These are phyloP conservation scores for Collybia mongolica DNA, from an alignment of 768 basidiomycete genomes.

Conservation along the genomic window DNA sequence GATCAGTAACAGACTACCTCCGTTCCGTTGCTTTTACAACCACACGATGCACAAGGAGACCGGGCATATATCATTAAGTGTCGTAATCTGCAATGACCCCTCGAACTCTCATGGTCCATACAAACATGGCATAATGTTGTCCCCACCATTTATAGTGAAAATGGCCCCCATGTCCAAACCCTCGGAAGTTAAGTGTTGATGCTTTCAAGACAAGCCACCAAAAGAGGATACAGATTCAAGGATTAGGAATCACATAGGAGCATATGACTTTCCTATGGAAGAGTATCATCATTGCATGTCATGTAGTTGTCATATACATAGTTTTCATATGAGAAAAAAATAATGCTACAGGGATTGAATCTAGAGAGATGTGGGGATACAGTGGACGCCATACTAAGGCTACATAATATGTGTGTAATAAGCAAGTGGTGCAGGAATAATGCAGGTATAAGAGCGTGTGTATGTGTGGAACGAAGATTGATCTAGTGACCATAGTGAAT, in stretches of 20 bases:
- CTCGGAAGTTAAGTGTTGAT: too few species aligned
- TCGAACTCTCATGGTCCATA: too few species aligned
- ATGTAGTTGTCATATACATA: not conserved
- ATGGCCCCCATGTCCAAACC: too few species aligned
- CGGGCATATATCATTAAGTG: too few species aligned
- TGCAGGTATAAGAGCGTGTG: conserved; percentile 8
- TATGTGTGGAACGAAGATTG: conserved; percentile 2
- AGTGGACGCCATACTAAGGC: conserved; percentile 17
- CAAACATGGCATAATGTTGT: too few species aligned
- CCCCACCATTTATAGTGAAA: too few species aligned
- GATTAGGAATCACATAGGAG: not conserved
- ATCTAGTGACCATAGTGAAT: not conserved
- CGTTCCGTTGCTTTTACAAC: too few species aligned
- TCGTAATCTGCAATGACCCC: too few species aligned
- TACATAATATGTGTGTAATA: conserved; percentile 17
- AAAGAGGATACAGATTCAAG: not conserved
- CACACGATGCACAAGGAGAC: not conserved
- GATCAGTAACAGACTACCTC: too few species aligned
- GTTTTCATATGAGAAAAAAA: not conserved
- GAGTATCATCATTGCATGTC: too few species aligned
- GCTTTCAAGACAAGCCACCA: too few species aligned
- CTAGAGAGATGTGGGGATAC: conserved; percentile 10
- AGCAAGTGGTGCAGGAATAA: conserved; percentile 1
- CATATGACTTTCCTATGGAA: too few species aligned
- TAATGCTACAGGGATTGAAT: conserved; percentile 18